These are phyloP conservation scores for Ophiostoma perfectum DNA, from an alignment of 2,329 filamentous ascomycete species.

Conservation along the genomic window DNA sequence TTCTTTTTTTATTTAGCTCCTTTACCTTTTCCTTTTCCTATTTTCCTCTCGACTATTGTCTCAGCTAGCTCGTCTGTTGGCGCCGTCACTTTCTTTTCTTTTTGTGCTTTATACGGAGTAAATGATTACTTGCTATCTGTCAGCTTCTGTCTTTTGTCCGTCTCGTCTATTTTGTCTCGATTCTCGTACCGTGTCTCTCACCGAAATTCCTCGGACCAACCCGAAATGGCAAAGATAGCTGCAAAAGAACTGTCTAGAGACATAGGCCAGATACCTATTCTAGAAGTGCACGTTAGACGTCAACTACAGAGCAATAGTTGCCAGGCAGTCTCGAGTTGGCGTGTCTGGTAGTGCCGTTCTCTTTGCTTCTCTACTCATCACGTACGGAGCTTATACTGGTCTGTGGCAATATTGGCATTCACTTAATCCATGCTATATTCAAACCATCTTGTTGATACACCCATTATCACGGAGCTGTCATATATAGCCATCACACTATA, in stretches of 20 bases:
- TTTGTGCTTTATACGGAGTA: neutral
- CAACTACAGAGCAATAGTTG: neutral
- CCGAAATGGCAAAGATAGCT: conserved; percentile 8
- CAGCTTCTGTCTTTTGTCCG: neutral
- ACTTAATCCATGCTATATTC: no score
- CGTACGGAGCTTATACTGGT: no score
- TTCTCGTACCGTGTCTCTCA: neutral
- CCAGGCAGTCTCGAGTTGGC: no score
- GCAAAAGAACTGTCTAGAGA: neutral
- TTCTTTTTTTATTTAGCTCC: neutral
- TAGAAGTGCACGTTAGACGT: neutral
- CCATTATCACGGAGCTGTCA: no score
- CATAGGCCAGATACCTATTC: neutral
- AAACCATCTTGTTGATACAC: no score
- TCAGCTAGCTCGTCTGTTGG: neutral
- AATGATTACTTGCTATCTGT: neutral
- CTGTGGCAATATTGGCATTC: no score
- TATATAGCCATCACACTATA: no score
- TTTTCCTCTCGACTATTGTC: neutral
- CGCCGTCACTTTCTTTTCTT: neutral
- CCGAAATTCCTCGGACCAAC: neutral
- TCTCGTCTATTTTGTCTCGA: conserved; percentile 6
- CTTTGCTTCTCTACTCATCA: no score
- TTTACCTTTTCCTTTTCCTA: neutral
- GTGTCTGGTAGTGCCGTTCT: no score